These are phyloP conservation scores for Globisporangium viniferum DNA, from an alignment of 352 stramenopile species.

Conservation along the genomic window DNA sequence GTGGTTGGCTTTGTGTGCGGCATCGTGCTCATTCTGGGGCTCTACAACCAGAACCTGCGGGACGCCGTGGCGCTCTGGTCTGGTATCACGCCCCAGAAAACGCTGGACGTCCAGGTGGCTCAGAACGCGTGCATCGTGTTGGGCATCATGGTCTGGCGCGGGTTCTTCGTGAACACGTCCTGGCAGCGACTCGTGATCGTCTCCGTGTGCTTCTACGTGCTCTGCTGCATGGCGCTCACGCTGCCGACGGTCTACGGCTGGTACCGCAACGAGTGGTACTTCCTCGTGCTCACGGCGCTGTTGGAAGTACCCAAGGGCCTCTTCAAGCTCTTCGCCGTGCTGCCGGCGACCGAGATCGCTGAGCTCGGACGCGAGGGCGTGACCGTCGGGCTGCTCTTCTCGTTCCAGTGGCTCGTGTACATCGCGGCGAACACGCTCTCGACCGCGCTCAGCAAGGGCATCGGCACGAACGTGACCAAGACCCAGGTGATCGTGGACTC, in stretches of 20 bases:
- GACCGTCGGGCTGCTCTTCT: slow-evolving; percentile 48
- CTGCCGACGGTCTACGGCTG: slow-evolving; percentile 33
- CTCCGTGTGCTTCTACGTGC: slow-evolving; percentile 27
- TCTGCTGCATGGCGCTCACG: slow-evolving; percentile 27
- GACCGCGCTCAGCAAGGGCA: slow-evolving; percentile 24
- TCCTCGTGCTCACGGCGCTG: slow-evolving; percentile 24
- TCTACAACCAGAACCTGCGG: slow-evolving; percentile 35
- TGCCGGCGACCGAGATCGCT: slow-evolving; percentile 52
- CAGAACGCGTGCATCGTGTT: slow-evolving; percentile 27
- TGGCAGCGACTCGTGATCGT: slow-evolving; percentile 38
- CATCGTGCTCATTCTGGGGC: slow-evolving; percentile 32
- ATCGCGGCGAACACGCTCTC: slow-evolving; percentile 27
- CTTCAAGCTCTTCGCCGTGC: slow-evolving; percentile 37
- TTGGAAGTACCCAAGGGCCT: slow-evolving; percentile 35
- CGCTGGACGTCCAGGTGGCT: slow-evolving; percentile 24
- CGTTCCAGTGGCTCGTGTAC: slow-evolving; percentile 38
- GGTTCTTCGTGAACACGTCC: slow-evolving; percentile 30
- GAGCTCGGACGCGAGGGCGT: slow-evolving; percentile 48
- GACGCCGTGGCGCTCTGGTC: slow-evolving; percentile 37
- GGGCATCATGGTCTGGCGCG: slow-evolving; percentile 39
- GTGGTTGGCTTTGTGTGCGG: slow-evolving; percentile 48
- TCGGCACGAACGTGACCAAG: slow-evolving; percentile 20
- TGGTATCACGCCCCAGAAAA: slow-evolving; percentile 20
- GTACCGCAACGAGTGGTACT: slow-evolving; percentile 42
- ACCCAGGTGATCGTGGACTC: slow-evolving; percentile 25